Evolutionary conservation across 2,329 filamentous ascomycete genomes (phyloP).

Genomic region (Chaetothyriales sp.): DNA sequence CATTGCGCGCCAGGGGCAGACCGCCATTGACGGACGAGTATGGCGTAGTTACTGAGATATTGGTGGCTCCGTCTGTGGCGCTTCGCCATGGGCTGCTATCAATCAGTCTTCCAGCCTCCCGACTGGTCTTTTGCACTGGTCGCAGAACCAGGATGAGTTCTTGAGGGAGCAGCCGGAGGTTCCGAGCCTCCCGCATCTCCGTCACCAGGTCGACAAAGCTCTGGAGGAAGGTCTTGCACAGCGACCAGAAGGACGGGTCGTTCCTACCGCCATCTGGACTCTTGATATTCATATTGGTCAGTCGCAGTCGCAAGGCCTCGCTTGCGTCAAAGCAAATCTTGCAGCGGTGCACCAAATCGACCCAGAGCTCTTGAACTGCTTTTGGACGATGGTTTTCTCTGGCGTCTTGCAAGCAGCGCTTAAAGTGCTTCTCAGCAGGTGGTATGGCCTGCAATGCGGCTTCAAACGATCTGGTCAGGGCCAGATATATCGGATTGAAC

Average conservation of each 20-base stretch:
- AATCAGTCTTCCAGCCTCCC: conserved; percentile 63
- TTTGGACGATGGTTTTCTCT: conserved; percentile 45
- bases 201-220: conserved; percentile 33
- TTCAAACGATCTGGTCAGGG: conserved; percentile 58
- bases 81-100: conserved; percentile 49
- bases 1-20: conserved; percentile 1
- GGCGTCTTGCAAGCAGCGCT: conserved; percentile 47
- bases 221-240: conserved; percentile 49
- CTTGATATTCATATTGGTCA: conserved; percentile 70
- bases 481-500: conserved; percentile 70
- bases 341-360: conserved; percentile 55
- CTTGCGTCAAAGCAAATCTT: conserved; percentile 56
- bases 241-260: conserved; percentile 47
- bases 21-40: conserved; percentile 4
- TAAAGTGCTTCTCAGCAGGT: conserved; percentile 51
- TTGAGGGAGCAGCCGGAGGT: conserved; percentile 36
- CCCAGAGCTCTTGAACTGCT: conserved; percentile 51
- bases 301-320: conserved; percentile 53
- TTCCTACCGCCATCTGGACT: conserved; percentile 51
- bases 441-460: conserved; percentile 59
- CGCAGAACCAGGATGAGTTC: conserved; percentile 62
- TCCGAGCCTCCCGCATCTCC: conserved; percentile 32
- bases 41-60: conserved; percentile 14
- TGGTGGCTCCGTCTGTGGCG: conserved; percentile 30
- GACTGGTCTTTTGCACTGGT: conserved; percentile 67